phyloP scores from a whole-genome alignment of 306 rosid genomes.

The Cicer judaicum region DNA sequence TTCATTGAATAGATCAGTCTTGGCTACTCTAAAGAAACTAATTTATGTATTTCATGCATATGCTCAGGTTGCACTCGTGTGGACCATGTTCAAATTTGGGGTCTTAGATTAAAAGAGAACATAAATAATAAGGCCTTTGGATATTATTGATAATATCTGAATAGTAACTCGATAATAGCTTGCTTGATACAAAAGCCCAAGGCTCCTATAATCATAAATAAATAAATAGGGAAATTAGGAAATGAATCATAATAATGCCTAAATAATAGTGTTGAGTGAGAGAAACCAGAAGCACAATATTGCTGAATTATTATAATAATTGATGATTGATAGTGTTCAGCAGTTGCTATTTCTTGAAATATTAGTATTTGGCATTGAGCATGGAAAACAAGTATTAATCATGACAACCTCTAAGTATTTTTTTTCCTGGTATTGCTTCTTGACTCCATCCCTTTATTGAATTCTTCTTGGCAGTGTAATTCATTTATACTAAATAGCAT shows the following conservation, averaged over 20 bases:
- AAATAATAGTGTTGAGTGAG: no score
- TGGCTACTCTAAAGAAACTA: constrained; percentile 3
- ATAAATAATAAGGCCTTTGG: neutral
- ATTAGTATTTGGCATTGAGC: neutral
- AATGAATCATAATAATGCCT: neutral
- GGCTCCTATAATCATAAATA: no score
- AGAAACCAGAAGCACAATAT: neutral
- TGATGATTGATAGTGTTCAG: constrained; percentile 29
- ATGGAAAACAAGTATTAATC: neutral
- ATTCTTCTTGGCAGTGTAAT: constrained; percentile 69
- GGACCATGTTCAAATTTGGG: neutral
- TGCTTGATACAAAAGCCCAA: no score
- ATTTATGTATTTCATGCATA: constrained; percentile 12
- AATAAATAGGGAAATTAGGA: neutral
- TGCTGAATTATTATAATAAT: constrained; percentile 34
- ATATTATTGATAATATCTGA: neutral
- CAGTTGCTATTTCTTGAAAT: constrained; percentile 13
- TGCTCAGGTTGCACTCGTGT: constrained; percentile 30
- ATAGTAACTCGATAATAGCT: neutral
- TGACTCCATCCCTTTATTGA: constrained; percentile 36
- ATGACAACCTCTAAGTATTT: constrained; percentile 23
- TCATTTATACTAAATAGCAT: constrained; percentile 82
- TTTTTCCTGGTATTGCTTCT: constrained; percentile 19
- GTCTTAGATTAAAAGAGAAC: neutral
- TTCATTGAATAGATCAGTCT: neutral